These are phyloP conservation scores for Lactifluus echinatus DNA, from an alignment of 768 basidiomycete species.

Conservation along the genomic window DNA sequence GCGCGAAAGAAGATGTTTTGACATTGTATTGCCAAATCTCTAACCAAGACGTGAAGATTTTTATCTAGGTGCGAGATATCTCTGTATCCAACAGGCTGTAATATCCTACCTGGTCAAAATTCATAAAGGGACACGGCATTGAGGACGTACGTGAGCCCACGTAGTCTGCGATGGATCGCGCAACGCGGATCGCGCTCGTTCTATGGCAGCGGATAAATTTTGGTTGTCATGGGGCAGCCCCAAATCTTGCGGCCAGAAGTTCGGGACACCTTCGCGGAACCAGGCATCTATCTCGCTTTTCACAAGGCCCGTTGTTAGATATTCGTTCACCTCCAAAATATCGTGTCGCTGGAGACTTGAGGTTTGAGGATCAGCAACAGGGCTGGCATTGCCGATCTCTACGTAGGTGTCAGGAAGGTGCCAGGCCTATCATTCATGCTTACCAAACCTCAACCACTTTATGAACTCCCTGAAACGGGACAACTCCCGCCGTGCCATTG, in stretches of 20 bases:
- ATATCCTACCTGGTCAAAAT: constrained; percentile 11
- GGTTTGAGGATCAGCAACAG: constrained; percentile 41
- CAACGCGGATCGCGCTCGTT: constrained; percentile 41
- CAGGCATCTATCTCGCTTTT: constrained; percentile 67
- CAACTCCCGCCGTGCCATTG: constrained; percentile 57
- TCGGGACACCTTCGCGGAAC: constrained; percentile 60
- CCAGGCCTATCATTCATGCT: constrained; percentile 21
- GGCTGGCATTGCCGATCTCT: constrained; percentile 46
- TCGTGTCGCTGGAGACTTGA: constrained; percentile 50
- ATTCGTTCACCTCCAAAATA: constrained; percentile 71
- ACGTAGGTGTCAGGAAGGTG: constrained; percentile 9
- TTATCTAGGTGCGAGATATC: constrained; percentile 53
- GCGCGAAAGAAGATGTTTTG: constrained; percentile 54
- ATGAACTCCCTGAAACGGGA: constrained; percentile 73
- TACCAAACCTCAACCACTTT: constrained; percentile 68
- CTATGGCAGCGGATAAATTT: constrained; percentile 35
- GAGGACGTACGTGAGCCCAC: constrained; percentile 44
- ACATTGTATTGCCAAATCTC: constrained; percentile 53
- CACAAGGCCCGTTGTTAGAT: constrained; percentile 62
- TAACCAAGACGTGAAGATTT: constrained; percentile 58
- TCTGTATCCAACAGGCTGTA: constrained; percentile 38
- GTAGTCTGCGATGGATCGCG: constrained; percentile 38
- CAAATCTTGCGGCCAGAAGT: constrained; percentile 41
- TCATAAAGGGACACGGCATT: constrained; percentile 3
- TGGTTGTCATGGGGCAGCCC: constrained; percentile 34